These are phyloP conservation scores for Leccinellum luteum DNA, from an alignment of 768 basidiomycete genomes.

Conservation along the genomic window DNA sequence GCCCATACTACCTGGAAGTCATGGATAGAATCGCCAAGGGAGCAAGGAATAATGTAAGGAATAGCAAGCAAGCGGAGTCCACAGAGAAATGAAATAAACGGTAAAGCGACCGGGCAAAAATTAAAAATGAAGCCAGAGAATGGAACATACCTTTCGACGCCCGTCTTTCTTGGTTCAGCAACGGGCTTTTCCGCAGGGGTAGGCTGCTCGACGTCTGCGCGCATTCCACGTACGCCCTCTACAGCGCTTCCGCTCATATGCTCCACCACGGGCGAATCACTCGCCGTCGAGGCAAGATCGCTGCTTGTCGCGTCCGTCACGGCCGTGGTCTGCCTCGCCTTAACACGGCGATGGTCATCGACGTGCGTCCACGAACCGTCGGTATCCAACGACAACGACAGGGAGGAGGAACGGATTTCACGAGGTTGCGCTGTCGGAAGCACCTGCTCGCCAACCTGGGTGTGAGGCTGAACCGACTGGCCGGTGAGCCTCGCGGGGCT, in stretches of 20 bases:
- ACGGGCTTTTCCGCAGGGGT: constrained; percentile 62
- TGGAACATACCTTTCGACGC: constrained; percentile 63
- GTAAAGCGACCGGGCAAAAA: not conserved
- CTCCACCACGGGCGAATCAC: constrained; percentile 37
- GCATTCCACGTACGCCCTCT: constrained; percentile 31
- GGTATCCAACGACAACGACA: constrained; percentile 36
- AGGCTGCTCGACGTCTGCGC: constrained; percentile 26
- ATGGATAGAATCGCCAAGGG: not conserved
- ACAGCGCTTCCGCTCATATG: constrained; percentile 27
- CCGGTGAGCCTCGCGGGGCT: not conserved
- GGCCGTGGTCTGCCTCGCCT: constrained; percentile 12
- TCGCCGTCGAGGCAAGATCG: constrained; percentile 54
- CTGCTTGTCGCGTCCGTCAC: constrained; percentile 41
- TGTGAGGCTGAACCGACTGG: not conserved
- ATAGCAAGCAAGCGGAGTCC: not conserved
- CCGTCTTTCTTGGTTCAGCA: constrained; percentile 64
- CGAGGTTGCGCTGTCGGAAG: constrained; percentile 25
- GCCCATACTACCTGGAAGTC: not conserved
- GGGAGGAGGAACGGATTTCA: constrained; percentile 14
- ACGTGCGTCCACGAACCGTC: constrained; percentile 75
- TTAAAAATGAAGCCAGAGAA: not conserved
- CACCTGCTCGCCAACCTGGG: not conserved
- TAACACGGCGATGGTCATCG: constrained; percentile 36
- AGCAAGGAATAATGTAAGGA: not conserved
- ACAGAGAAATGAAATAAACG: not conserved